A percentile compares a stretch with the other conserved stretches of the same genome.
Evolutionary conservation across 2,329 filamentous ascomycete species (phyloP).

Genomic region (Mycogone perniciosa): DNA sequence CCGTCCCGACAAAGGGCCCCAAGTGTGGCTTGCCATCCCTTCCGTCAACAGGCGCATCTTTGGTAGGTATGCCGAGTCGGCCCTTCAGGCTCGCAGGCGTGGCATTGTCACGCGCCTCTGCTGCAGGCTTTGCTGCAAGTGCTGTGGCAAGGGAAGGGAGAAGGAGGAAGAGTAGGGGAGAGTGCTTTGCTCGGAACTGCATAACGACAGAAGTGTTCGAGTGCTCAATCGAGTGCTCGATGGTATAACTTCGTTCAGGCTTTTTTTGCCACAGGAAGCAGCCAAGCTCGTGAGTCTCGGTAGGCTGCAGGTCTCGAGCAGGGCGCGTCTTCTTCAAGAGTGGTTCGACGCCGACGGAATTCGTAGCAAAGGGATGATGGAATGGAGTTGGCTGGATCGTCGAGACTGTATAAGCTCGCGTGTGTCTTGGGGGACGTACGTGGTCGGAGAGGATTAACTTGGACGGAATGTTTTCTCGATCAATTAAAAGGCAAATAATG

Average conservation of each 20-base stretch:
- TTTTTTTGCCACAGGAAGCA: too few species aligned
- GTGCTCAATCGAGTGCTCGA: too few species aligned
- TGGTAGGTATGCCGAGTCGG: conserved; percentile 41
- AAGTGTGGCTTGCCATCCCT: conserved; percentile 90
- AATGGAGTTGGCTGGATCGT: conserved; percentile 3
- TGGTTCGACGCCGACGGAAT: neutral
- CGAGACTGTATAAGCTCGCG: conserved; percentile 7
- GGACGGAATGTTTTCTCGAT: conserved; percentile 6
- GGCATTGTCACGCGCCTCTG: conserved; percentile 17
- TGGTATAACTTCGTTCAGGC: too few species aligned
- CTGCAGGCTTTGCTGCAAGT: conserved; percentile 28
- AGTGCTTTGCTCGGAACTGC: conserved; percentile 50
- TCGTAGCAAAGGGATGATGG: neutral
- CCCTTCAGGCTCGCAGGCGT: conserved; percentile 24
- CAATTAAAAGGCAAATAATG: neutral
- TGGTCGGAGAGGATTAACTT: conserved; percentile 9
- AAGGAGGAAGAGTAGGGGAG: conserved; percentile 54
- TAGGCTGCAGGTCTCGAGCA: too few species aligned
- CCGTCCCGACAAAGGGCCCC: conserved; percentile 67
- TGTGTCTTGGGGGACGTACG: conserved; percentile 7
- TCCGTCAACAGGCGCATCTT: conserved; percentile 85
- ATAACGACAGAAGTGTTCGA: conserved; percentile 35
- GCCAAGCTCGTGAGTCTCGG: too few species aligned
- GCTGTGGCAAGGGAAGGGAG: conserved; percentile 48
- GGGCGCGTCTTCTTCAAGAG: too few species aligned